Conservation (phyloP, 768 basidiomycete species). For the Sarcodon aspratus region DNA sequence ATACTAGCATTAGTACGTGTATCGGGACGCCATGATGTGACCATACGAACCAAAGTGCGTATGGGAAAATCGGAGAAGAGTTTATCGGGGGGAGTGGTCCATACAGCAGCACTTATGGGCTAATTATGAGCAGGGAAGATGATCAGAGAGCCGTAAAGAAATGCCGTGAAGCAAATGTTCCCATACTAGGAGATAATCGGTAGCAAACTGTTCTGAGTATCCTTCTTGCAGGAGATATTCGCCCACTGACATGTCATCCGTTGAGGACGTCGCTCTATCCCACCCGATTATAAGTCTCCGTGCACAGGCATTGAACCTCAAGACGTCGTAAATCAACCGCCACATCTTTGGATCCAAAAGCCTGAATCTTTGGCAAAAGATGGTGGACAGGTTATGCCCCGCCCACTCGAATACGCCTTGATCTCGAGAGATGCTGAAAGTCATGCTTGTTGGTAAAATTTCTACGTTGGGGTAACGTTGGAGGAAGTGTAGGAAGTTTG, state of each 20-base stretch:
- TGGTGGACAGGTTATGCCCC: conserved; percentile 43
- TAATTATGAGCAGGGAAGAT: background rate
- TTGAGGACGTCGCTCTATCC: background rate
- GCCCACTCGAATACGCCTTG: conserved; percentile 68
- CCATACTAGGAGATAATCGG: conserved; percentile 66
- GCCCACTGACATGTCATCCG: conserved; percentile 31
- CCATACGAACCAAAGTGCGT: conserved; percentile 37
- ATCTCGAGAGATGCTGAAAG: conserved; percentile 69
- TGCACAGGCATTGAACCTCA: conserved; percentile 65
- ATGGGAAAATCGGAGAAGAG: conserved; percentile 65
- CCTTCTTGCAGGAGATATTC: conserved; percentile 49
- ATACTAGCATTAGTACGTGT: background rate
- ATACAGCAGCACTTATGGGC: conserved; percentile 77
- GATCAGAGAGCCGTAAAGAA: background rate
- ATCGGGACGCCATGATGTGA: background rate
- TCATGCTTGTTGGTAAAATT: conserved; percentile 58
- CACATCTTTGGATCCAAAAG: conserved; percentile 57
- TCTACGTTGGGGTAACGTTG: conserved; percentile 31
- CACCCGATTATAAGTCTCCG: conserved; percentile 28
- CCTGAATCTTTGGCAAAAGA: conserved; percentile 59
- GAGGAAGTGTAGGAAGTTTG: conserved; percentile 69
- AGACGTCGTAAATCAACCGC: conserved; percentile 59
- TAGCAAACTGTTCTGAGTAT: conserved; percentile 56
- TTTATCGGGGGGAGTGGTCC: conserved; percentile 66
- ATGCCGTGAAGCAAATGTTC: background rate